phyloP scores from a whole-genome alignment of 257 asterid genomes.

The Handroanthus guayacan region DNA sequence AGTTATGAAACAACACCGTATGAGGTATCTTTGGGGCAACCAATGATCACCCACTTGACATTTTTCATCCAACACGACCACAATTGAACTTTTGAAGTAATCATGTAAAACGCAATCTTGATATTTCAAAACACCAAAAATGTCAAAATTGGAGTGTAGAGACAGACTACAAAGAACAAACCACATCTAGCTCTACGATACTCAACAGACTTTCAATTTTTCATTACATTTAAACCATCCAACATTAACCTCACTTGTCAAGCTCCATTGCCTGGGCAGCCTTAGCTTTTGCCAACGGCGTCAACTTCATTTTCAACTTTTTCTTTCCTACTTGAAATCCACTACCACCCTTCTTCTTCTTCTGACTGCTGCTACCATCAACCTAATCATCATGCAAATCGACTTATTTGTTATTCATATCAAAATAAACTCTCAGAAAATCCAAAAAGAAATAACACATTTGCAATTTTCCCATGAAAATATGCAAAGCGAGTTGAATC shows the following conservation, averaged over 20 bases:
- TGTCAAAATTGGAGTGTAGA: conserved; percentile 9
- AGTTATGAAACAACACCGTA: neutral
- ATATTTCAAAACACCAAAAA: conserved; percentile 25
- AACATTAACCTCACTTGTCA: conserved; percentile 63
- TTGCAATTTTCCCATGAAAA: too few species aligned
- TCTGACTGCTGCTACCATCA: conserved; percentile 76
- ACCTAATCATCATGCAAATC: conserved; percentile 60
- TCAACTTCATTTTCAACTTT: conserved; percentile 84
- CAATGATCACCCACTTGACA: neutral
- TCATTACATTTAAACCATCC: conserved; percentile 5
- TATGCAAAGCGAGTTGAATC: neutral
- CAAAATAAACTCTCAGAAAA: neutral
- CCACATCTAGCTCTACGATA: conserved; percentile 15
- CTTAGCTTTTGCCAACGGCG: conserved; percentile 90
- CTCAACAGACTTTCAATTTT: conserved; percentile 1
- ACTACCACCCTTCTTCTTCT: conserved; percentile 62
- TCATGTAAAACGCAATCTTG: conserved; percentile 7
- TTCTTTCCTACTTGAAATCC: conserved; percentile 96
- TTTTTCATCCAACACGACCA: conserved; percentile 1
- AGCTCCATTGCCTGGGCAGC: conserved; percentile 99
- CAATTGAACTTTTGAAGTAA: conserved; percentile 10
- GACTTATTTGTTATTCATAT: neutral
- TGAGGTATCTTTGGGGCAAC: neutral
- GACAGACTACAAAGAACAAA: conserved; percentile 23
- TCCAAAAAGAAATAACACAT: neutral